Conservation (phyloP, 331 rosid genomes). For the Stylosanthes scabra region DNA sequence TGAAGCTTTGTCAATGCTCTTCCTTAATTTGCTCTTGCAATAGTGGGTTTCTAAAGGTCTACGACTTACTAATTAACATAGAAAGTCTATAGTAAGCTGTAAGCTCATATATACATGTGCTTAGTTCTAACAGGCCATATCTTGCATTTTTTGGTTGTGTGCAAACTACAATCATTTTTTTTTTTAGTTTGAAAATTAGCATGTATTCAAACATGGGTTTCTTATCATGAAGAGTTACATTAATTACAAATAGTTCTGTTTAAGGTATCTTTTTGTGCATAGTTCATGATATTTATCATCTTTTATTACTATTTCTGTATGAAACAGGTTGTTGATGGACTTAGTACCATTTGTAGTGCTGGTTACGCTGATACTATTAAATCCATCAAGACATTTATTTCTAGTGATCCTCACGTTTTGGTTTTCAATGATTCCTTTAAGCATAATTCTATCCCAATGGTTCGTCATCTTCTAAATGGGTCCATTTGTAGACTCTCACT, state of each 20-base stretch:
- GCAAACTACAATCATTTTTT: neutral
- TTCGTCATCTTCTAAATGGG: conserved; percentile 63
- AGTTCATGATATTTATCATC: conserved; percentile 19
- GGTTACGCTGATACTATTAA: conserved; percentile 59
- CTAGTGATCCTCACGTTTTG: conserved; percentile 58
- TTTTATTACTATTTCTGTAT: conserved; percentile 31
- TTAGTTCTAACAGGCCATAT: neutral
- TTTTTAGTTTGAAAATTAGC: neutral
- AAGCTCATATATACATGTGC: neutral
- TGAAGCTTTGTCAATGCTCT: no score
- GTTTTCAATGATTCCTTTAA: conserved; percentile 68
- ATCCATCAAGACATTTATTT: conserved; percentile 57
- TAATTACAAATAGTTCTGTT: conserved; percentile 1
- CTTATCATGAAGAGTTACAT: conserved; percentile 2
- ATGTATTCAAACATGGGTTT: conserved; percentile 3
- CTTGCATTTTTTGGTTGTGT: neutral
- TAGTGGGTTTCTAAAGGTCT: no score
- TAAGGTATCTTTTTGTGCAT: conserved; percentile 1
- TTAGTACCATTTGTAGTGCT: conserved; percentile 50
- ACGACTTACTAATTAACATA: no score
- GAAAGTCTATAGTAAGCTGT: no score
- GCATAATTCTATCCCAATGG: conserved; percentile 47
- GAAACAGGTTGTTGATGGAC: conserved; percentile 79
- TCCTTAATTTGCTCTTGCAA: no score
- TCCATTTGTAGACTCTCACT: conserved; percentile 67